These are phyloP conservation scores for Lathyrus sativus DNA, from an alignment of 306 rosid species.

Conservation along the genomic window DNA sequence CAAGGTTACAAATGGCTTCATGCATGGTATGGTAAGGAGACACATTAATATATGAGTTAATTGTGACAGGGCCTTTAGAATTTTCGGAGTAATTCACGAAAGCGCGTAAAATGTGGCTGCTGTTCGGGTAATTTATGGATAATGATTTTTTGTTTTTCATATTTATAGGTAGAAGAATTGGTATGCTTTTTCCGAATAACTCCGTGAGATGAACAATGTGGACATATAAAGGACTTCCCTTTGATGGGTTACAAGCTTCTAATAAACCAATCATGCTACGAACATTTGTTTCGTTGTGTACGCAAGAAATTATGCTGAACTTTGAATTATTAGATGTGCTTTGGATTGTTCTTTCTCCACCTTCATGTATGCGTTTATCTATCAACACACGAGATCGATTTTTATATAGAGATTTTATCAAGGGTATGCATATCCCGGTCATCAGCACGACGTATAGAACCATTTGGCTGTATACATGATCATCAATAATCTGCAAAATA, in stretches of 20 bases:
- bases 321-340: background rate
- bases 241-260: slow-evolving; percentile 47
- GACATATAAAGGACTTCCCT: slow-evolving; percentile 38
- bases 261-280: slow-evolving; percentile 45
- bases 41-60: slow-evolving; percentile 42
- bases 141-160: background rate
- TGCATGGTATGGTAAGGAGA: slow-evolving; percentile 57
- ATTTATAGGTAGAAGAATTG: slow-evolving; percentile 46
- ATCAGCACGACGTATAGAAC: slow-evolving; percentile 16
- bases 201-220: slow-evolving; percentile 46
- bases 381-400: background rate
- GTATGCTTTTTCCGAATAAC: slow-evolving; percentile 42
- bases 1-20: slow-evolving; percentile 40
- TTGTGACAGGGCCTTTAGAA: slow-evolving; percentile 39
- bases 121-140: slow-evolving; percentile 26
- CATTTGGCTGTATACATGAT: slow-evolving; percentile 22
- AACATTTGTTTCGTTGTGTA: slow-evolving; percentile 48
- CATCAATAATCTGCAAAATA: slow-evolving; percentile 38
- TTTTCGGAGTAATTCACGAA: slow-evolving; percentile 51
- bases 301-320: slow-evolving; percentile 40
- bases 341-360: slow-evolving; percentile 35
- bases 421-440: slow-evolving; percentile 18
- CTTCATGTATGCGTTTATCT: background rate
- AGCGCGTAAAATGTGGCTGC: slow-evolving; percentile 50
- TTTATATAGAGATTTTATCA: slow-evolving; percentile 25